Evolutionary conservation across 371 early-diverging fungal species (phyloP), one percentile per base, ranked within the genome.

Genomic region (Coemansia sp.): DNA sequence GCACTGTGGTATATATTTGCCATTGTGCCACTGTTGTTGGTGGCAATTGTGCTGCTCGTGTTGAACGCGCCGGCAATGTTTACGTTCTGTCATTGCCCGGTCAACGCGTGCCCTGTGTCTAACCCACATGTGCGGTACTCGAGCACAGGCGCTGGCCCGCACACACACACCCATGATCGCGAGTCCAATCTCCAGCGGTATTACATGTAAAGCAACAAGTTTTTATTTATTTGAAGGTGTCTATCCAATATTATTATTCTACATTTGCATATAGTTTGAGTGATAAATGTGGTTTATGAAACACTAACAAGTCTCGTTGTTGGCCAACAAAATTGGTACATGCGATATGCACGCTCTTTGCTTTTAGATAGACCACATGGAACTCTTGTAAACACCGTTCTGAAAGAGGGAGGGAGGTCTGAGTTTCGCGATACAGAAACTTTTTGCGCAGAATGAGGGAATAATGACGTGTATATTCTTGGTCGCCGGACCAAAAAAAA

Each of bases 11-110:
- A 74, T 27, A 34, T 74, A 14, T 74, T 74, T 47, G 66, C 65
- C 48, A 66, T 74, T 14, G 67, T 70, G 57, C 70, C 70, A 48
- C 61, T 74, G 70, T 52, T 74, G 56, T 59, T 74, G 27, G 53
- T 74, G 18, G 75, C 75, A 14, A 22, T 74, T 11, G 64, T 74
- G 31, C 57, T 74, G 66, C 57, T 74, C 24, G 75, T 55, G 54
- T 61, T 74, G 11, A 74, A 74, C 60, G 75, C 75, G 13, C 75
- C 75, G 34, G 26, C 57, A 8, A 66, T 74, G 67, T 74, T 74
- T 31, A 74, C 75, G 42, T 74, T 74, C 75, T 70, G 69, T 58
- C 71, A 74, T 21, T 74, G 75, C 67, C 71, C 66, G 22, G 75
- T 74, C 64, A 74, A 69, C 50, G 53, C 67, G 13, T 74, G 75